Evolutionary conservation across 495 filamentous ascomycete genomes (phyloP).

Genomic region (Aspergillus kassunensis): DNA sequence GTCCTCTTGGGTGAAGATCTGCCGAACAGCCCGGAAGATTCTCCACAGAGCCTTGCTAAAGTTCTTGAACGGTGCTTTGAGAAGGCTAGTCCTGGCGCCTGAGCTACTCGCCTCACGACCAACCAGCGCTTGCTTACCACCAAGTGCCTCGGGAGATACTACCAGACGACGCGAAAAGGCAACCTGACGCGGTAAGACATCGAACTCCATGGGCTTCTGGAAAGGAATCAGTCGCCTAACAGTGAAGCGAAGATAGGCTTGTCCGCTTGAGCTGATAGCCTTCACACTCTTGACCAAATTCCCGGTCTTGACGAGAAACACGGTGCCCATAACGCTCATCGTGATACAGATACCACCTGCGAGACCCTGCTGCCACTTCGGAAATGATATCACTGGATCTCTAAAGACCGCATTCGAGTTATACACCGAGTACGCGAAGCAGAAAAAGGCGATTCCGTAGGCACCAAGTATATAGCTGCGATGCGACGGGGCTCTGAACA

Average conservation of each 20-base stretch:
- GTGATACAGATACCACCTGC: constrained; percentile 40
- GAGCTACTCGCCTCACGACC: background rate
- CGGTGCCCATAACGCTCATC: constrained; percentile 42
- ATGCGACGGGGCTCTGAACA: constrained; percentile 63
- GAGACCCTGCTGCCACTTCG: constrained; percentile 37
- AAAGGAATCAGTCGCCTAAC: constrained; percentile 44
- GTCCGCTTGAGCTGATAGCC: constrained; percentile 30
- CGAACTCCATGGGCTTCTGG: constrained; percentile 34
- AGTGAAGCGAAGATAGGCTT: constrained; percentile 31
- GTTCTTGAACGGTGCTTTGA: constrained; percentile 36
- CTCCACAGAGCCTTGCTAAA: constrained; percentile 32
- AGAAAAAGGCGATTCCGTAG: constrained; percentile 53
- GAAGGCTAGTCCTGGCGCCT: constrained; percentile 25
- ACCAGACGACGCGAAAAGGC: constrained; percentile 35
- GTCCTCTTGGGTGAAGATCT: constrained; percentile 43
- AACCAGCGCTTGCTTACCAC: constrained; percentile 14
- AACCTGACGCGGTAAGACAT: constrained; percentile 36
- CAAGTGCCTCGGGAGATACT: constrained; percentile 21
- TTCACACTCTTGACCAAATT: constrained; percentile 34
- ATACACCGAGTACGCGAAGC: constrained; percentile 52
- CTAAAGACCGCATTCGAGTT: constrained; percentile 46
- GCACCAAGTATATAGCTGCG: constrained; percentile 52
- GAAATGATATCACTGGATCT: constrained; percentile 29
- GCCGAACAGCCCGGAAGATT: constrained; percentile 36
- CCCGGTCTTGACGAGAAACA: constrained; percentile 35